Evolutionary conservation across 192 early-diverging fungal species (phyloP).

Genomic region (Coemansia sp.): DNA sequence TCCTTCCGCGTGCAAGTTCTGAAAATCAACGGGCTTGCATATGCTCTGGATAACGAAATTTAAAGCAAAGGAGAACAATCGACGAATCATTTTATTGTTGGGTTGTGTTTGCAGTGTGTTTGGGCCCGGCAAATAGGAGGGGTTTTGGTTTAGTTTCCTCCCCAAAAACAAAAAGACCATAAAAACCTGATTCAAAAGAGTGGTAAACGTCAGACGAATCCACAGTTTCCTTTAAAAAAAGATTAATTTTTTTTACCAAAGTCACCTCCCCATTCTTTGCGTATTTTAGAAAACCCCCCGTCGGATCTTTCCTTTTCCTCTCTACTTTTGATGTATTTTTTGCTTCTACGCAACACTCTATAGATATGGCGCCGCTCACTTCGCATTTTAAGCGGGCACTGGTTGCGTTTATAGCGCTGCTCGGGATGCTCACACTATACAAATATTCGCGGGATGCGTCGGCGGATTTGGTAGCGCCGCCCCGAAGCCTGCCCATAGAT

Average conservation of each 20-base stretch:
- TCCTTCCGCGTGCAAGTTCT: too few relatives aligned
- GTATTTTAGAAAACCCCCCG: not conserved
- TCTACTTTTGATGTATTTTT: not conserved
- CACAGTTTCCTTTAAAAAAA: not conserved
- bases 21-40: too few relatives aligned
- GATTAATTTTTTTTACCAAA: not conserved
- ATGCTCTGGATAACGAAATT: too few relatives aligned
- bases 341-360: not conserved
- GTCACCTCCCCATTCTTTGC: not conserved
- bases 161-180: not conserved
- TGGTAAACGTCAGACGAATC: not conserved
- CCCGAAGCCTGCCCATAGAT: not conserved
- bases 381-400: constrained; percentile 5
- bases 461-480: not conserved
- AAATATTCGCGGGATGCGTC: not conserved
- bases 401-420: not conserved
- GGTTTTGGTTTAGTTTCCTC: not conserved
- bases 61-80: not conserved
- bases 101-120: not conserved
- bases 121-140: not conserved
- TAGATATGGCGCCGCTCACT: not conserved
- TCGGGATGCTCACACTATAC: not conserved
- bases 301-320: not conserved
- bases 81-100: not conserved
- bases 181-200: not conserved